Evolutionary conservation across 2,329 filamentous ascomycete species (phyloP).

Genomic region (Plenodomus lindquistii): DNA sequence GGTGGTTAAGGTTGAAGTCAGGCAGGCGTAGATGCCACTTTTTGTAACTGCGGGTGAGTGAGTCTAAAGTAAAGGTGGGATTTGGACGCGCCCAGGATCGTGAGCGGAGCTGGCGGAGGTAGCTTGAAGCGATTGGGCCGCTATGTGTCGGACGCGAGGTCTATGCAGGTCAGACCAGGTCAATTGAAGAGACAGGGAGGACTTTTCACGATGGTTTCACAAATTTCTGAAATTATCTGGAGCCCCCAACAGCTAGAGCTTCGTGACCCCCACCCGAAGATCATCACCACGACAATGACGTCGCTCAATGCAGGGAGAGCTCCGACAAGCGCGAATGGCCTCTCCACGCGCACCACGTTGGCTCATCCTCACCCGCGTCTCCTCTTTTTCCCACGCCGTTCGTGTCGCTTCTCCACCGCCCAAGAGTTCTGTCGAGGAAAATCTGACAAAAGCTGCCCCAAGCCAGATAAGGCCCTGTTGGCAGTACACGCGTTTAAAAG

Average conservation of each 20-base stretch:
- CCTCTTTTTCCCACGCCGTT: slow-evolving; percentile 28
- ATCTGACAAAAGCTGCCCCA: background rate
- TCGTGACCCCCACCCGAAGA: slow-evolving; percentile 12
- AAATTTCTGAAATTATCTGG: slow-evolving; percentile 8
- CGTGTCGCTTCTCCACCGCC: slow-evolving; percentile 19
- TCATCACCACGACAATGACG: slow-evolving; percentile 23
- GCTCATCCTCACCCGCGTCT: slow-evolving; percentile 12
- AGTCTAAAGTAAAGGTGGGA: slow-evolving; percentile 4
- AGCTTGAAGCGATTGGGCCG: slow-evolving; percentile 7
- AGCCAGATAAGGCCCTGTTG: background rate
- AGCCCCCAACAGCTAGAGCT: slow-evolving; percentile 18
- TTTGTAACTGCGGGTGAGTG: background rate
- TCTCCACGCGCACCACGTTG: slow-evolving; percentile 9
- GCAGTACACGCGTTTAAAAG: background rate
- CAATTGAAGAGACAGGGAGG: slow-evolving; percentile 4
- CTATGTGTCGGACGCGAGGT: background rate
- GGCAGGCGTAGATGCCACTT: slow-evolving; percentile 1
- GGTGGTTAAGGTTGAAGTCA: background rate
- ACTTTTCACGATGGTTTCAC: slow-evolving; percentile 10
- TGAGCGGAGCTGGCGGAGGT: slow-evolving; percentile 4
- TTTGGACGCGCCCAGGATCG: slow-evolving; percentile 9
- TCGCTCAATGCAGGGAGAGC: slow-evolving; percentile 26
- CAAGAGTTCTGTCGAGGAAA: slow-evolving; percentile 17
- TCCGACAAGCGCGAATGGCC: slow-evolving; percentile 19
- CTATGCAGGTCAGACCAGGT: background rate